A percentile compares a stretch with the other conserved stretches of the same genome.
phyloP scores from a whole-genome alignment of 1,139 yeast species.

The Hemisphaericaspora lyxosophila region DNA sequence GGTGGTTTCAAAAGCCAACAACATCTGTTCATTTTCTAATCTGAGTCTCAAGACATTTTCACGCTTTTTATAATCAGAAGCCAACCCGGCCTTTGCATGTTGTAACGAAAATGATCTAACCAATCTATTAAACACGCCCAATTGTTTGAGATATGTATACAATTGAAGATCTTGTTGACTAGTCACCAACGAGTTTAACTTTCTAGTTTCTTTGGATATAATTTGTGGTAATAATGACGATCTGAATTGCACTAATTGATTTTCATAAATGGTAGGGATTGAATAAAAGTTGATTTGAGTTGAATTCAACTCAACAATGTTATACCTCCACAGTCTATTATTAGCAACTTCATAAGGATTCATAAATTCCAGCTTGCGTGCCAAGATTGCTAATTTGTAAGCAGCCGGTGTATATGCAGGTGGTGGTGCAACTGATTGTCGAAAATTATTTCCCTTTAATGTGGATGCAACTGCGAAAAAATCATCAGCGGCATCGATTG shows the following conservation, averaged over 20 bases:
- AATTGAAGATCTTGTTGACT: conserved; percentile 40
- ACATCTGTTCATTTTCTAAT: conserved; percentile 66
- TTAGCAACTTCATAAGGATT: conserved; percentile 66
- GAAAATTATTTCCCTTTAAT: not conserved
- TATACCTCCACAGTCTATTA: conserved; percentile 61
- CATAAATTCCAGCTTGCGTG: conserved; percentile 63
- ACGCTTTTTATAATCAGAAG: conserved; percentile 65
- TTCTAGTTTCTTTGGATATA: conserved; percentile 14
- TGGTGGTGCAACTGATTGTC: conserved; percentile 27
- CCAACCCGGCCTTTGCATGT: conserved; percentile 67
- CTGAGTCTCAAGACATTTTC: conserved; percentile 60
- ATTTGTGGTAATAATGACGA: conserved; percentile 18
- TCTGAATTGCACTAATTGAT: conserved; percentile 24
- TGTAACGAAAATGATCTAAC: conserved; percentile 65
- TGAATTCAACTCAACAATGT: conserved; percentile 66
- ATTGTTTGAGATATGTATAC: conserved; percentile 30
- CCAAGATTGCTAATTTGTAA: conserved; percentile 51
- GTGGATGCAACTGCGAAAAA: not conserved
- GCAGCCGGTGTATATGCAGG: conserved; percentile 62
- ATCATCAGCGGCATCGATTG: not conserved
- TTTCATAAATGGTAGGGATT: conserved; percentile 37
- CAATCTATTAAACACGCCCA: conserved; percentile 27
- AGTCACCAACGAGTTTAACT: conserved; percentile 29
- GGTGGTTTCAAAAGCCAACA: conserved; percentile 53
- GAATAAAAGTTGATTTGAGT: conserved; percentile 69